Base-by-base conservation (phyloP, 1,284 basidiomycete genomes). In the Ceratobasidium theobromae region DNA sequence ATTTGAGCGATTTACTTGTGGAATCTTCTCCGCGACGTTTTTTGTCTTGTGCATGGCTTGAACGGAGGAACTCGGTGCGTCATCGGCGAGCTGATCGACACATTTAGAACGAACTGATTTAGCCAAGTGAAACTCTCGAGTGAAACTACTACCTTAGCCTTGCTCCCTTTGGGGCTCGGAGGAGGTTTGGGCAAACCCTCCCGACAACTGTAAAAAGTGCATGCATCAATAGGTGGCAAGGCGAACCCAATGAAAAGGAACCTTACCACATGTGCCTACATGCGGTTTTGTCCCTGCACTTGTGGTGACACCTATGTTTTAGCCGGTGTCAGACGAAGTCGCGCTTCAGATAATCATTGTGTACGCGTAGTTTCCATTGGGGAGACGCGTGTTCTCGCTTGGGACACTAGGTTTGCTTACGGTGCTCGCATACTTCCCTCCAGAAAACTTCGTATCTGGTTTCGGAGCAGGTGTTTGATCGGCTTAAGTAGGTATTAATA, bases 231-330 rank as follows among this genome's bases (percentile, higher is more conserved):
- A 23, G 23, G 4, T 18, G 27, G 9, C 27, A 69, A 23, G 12
- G 68, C 21, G 28, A 25, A 35, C 64, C 64, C 21, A 55, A 45
- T 66, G 55, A 55, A 68, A 32, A 12, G 32, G 11, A 27, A 58
- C 79, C n/a, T 70, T 71, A 89, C 90, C 89, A 92, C 33, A 86
- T 73, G 77, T 92, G 89, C 27, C 86, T 81, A 72, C 90, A 92
- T 49, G 79, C 80, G 1, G 77, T 77, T 74, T 91, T 92, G 72
- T 90, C 84, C 72, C 87, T 89, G 79, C 90, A 92, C n/a, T 79
- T 67, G 71, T 92, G 90, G 70, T 89, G 88, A 72, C 90, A 92
- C 66, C 89, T 91, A 57, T 52, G 33, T 48, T 48, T 43, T 21
- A n/a, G 5, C 21, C 8, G 45, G 30, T 4, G 21, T 27, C 12